These are phyloP conservation scores for Boletellus ananiceps DNA, from an alignment of 768 basidiomycete genomes.

Conservation along the genomic window DNA sequence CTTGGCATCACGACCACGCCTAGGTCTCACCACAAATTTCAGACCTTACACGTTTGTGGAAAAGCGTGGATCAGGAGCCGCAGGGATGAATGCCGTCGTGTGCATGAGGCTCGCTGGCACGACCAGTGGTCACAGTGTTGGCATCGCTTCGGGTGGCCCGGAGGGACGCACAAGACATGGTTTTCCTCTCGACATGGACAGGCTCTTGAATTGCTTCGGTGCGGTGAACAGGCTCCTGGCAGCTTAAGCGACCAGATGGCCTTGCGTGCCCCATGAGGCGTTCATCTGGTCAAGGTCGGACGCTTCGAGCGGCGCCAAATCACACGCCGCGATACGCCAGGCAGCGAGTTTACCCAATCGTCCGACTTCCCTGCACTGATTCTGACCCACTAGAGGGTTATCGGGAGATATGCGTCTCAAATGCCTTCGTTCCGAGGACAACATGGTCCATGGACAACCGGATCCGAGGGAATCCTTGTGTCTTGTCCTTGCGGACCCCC, in stretches of 20 bases:
- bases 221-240: neutral
- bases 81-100: neutral
- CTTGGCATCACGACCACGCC: neutral
- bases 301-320: too few relatives aligned
- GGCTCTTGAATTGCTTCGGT: neutral
- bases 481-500: too few relatives aligned
- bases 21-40: neutral
- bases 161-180: too few relatives aligned
- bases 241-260: neutral
- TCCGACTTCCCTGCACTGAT: neutral
- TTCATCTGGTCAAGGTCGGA: neutral
- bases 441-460: constrained; percentile 2
- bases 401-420: neutral
- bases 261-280: constrained; percentile 22
- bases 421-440: constrained; percentile 1
- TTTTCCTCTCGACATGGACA: too few relatives aligned
- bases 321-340: constrained; percentile 15
- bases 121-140: too few relatives aligned
- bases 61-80: neutral
- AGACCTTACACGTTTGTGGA: constrained; percentile 11
- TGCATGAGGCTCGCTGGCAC: neutral
- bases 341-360: constrained; percentile 5
- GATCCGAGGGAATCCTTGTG: constrained; percentile 7
- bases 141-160: too few relatives aligned
- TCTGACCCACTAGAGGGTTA: neutral